A percentile compares a stretch with the other conserved stretches of the same genome.
These are phyloP conservation scores for Plasmopara muralis DNA, from an alignment of 352 stramenopile species.

Conservation along the genomic window DNA sequence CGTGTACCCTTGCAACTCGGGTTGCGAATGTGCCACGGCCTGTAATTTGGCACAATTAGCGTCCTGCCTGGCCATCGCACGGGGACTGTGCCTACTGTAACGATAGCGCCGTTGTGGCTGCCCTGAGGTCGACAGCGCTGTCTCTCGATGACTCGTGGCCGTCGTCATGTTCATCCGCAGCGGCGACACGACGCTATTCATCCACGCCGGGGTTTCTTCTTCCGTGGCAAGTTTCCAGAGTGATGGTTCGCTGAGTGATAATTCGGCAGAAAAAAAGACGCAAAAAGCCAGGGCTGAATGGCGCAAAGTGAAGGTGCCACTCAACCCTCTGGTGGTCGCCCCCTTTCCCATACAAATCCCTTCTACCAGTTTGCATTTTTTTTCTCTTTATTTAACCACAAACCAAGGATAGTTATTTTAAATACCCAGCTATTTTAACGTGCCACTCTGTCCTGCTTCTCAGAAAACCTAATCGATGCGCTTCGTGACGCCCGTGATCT, in stretches of 20 bases:
- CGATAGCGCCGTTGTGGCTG: constrained; percentile 14
- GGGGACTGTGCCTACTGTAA: constrained; percentile 5
- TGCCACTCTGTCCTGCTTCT: too few species aligned
- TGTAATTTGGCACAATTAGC: constrained; percentile 7
- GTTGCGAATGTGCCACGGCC: constrained; percentile 25
- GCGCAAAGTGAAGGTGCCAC: too few species aligned
- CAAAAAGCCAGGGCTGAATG: not conserved
- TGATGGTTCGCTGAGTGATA: constrained; percentile 1
- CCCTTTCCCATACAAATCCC: too few species aligned
- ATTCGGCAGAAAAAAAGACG: constrained; percentile 4
- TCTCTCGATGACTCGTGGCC: constrained; percentile 13
- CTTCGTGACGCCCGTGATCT: too few species aligned
- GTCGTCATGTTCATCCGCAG: constrained; percentile 34
- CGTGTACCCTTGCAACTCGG: constrained; percentile 24
- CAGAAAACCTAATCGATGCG: too few species aligned
- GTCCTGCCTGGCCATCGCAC: constrained; percentile 15
- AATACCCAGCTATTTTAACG: too few species aligned
- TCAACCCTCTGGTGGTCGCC: too few species aligned
- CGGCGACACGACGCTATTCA: constrained; percentile 34
- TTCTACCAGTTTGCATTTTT: too few species aligned
- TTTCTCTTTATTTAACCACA: too few species aligned
- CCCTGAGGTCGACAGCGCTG: not conserved
- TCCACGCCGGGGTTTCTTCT: constrained; percentile 7
- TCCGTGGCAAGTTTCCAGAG: constrained; percentile 6
- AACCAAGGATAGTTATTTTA: too few species aligned